Percentiles rank a stretch among this genome's conserved stretches.
phyloP scores from a whole-genome alignment of 2,329 filamentous ascomycete species.

The Epichloe scottii region DNA sequence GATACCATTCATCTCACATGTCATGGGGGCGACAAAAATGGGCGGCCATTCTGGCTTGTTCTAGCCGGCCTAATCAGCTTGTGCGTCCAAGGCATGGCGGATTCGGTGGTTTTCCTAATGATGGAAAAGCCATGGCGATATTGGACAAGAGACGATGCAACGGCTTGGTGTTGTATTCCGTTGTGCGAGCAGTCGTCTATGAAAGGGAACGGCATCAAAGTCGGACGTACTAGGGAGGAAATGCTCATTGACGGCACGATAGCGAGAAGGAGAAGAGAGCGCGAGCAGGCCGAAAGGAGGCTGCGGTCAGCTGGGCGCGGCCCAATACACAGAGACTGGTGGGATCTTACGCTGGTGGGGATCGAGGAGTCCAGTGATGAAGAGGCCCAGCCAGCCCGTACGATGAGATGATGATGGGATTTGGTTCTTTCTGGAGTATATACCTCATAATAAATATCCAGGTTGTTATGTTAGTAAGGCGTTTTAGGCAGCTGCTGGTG shows the following conservation, averaged over 20 bases:
- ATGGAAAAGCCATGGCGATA: conserved; percentile 58
- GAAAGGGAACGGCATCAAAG: conserved; percentile 11
- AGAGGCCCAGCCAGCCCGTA: not conserved
- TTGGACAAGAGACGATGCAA: conserved; percentile 7
- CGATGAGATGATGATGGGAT: not conserved
- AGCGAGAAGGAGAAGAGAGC: conserved; percentile 34
- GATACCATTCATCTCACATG: conserved; percentile 54
- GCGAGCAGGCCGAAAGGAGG: conserved; percentile 29
- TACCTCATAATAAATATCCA: not conserved
- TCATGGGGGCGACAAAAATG: conserved; percentile 24
- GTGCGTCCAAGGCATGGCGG: conserved; percentile 52
- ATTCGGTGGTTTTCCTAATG: conserved; percentile 54
- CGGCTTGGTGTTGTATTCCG: not conserved
- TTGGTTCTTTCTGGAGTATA: not conserved
- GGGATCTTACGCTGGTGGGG: conserved; percentile 14
- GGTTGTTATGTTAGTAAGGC: not conserved
- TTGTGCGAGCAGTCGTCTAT: not conserved
- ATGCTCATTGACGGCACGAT: conserved; percentile 36
- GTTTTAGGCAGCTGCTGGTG: not conserved
- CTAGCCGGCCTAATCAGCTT: conserved; percentile 45
- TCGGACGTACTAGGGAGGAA: conserved; percentile 38
- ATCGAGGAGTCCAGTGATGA: conserved; percentile 4
- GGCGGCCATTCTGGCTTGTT: conserved; percentile 42
- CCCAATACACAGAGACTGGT: conserved; percentile 15
- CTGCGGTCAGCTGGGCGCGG: conserved; percentile 10